Evolutionary conservation across 2,329 filamentous ascomycete species (phyloP), one percentile per base, ranked within the genome.

Genomic region (Colletotrichum sidae): DNA sequence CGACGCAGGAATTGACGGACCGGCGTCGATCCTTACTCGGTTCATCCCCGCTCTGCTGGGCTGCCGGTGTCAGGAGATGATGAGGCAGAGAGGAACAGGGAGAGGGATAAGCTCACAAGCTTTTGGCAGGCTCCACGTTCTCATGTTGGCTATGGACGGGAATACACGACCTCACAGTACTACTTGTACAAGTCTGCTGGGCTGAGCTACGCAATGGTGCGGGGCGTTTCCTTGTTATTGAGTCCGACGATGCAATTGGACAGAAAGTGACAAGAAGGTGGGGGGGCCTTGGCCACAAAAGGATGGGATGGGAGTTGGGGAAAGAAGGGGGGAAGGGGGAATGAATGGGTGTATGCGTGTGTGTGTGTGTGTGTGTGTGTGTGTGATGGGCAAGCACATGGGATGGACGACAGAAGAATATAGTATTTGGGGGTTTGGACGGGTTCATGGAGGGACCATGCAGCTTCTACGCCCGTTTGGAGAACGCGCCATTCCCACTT

Each of bases 381-480:
- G 15, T 17, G 9, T 7, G n/a, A 17, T 4, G 8, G 8, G 44
- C 8, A 9, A 46, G 10, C 15, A 57, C 46, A 57, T 57, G 55
- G 55, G 55, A 57, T 41, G 55, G 55, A 41, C 25, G 13, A 45
- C 47, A 13, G 38, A 25, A 10, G 15, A 10, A 8, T 9, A 10
- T 50, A 37, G 55, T 15, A 10, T 35, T 37, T 57, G 46, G 38
- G 15, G 15, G n/a, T 51, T 42, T 37, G 34, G 17, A 9, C 45
- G 13, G 11, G 9, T n/a, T 57, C 25, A 51, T 34, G 41, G 25
- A 51, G 39, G 45, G 57, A 55, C 53, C 44, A 65, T 61, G 41
- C 45, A n/a, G 60, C 45, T 52, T 60, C 39, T 62, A 41, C 58
- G 62, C 62, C 62, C 52, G 57, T 62, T 47, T 53, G 25, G 41